A percentile compares a stretch with the other conserved stretches of the same genome.
phyloP scores from a whole-genome alignment of 139 green algal species.

The Chlamydomonas sp. region DNA sequence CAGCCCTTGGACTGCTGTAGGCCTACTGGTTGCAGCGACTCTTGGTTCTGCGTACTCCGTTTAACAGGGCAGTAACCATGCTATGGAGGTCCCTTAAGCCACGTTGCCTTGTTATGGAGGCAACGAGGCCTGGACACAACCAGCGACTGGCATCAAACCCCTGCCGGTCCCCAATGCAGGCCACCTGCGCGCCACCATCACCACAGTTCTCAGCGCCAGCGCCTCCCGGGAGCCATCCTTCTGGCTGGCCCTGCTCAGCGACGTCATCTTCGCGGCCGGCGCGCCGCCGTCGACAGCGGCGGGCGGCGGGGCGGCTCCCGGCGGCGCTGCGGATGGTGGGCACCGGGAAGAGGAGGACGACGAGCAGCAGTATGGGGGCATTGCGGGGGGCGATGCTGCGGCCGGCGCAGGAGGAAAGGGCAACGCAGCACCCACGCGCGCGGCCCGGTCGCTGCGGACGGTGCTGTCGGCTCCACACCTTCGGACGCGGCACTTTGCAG shows the following conservation, averaged over 20 bases:
- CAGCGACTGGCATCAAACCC: background rate
- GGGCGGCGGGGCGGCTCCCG: background rate
- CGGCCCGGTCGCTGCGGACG: slow-evolving; percentile 11
- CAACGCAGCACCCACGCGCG: background rate
- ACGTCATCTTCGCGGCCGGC: slow-evolving; percentile 67
- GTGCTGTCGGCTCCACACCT: slow-evolving; percentile 21
- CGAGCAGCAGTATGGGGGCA: background rate
- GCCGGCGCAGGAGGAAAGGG: background rate
- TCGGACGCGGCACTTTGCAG: slow-evolving; percentile 17
- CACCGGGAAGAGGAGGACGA: background rate
- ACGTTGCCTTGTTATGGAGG: too few species aligned
- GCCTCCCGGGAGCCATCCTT: slow-evolving; percentile 54
- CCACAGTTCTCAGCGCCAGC: slow-evolving; percentile 64
- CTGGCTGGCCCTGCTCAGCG: slow-evolving; percentile 72
- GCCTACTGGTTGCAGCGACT: too few species aligned
- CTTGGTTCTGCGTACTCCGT: too few species aligned
- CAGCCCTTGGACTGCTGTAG: too few species aligned
- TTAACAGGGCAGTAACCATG: too few species aligned
- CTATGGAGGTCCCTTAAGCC: too few species aligned
- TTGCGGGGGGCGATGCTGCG: background rate
- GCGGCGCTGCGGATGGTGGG: background rate
- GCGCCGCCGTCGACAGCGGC: background rate
- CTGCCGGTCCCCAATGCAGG: background rate
- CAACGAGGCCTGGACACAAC: too few species aligned
- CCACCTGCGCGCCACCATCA: slow-evolving; percentile 69